Percentiles rank a stretch among this genome's conserved stretches.
Evolutionary conservation across 148 eudicot species (phyloP).

Genomic region (Persicaria tinctoria): DNA sequence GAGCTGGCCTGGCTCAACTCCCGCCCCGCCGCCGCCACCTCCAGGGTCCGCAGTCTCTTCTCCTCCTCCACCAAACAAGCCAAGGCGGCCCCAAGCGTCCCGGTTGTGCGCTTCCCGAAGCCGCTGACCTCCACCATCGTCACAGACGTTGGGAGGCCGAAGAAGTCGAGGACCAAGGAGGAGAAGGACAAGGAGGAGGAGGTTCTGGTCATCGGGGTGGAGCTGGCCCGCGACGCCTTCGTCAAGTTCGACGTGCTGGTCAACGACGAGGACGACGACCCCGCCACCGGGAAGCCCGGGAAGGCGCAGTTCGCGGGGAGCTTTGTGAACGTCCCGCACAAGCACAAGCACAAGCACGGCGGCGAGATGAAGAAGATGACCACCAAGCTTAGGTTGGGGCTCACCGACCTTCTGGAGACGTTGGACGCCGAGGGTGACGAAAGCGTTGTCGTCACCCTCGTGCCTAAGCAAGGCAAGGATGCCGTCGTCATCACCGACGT

Average conservation of each 20-base stretch:
- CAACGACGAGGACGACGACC: constrained; percentile 59
- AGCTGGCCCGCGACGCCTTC: constrained; percentile 30
- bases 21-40: constrained; percentile 29
- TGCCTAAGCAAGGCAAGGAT: constrained; percentile 41
- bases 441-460: constrained; percentile 53
- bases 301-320: constrained; percentile 80
- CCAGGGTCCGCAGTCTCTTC: constrained; percentile 21
- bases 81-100: constrained; percentile 23
- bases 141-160: constrained; percentile 55
- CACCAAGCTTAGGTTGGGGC: constrained; percentile 49
- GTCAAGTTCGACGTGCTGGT: constrained; percentile 68
- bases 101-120: constrained; percentile 30
- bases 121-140: constrained; percentile 33
- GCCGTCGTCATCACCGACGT: constrained; percentile 33
- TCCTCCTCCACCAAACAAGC: constrained; percentile 27
- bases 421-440: constrained; percentile 82
- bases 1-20: constrained; percentile 50
- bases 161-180: constrained; percentile 45
- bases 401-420: constrained; percentile 59
- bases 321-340: constrained; percentile 74
- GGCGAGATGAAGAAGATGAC: constrained; percentile 29
- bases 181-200: constrained; percentile 58
- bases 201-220: constrained; percentile 40
- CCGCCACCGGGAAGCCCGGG: constrained; percentile 25
- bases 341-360: constrained; percentile 34